Evolutionary conservation across 257 asterid genomes (phyloP).

Genomic region (Rubia yunnanensis): DNA sequence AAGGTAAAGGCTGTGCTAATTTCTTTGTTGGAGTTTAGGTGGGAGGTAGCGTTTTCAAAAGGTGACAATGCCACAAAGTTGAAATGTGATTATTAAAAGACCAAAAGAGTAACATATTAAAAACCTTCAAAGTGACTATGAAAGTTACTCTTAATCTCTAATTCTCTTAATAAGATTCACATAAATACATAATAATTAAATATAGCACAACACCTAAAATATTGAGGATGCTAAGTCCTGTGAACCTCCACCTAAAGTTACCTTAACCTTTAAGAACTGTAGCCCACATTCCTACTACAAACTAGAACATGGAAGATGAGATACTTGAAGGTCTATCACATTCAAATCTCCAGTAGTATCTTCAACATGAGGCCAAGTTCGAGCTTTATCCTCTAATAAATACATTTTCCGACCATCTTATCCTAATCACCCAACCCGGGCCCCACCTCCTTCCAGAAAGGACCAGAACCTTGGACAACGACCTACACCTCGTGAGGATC

Average conservation of each 20-base stretch:
- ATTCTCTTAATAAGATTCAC: too few relatives aligned
- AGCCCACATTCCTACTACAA: not conserved
- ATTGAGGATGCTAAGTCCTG: not conserved
- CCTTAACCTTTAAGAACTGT: not conserved
- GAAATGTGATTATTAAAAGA: too few relatives aligned
- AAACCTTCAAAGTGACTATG: too few relatives aligned
- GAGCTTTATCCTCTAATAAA: not conserved
- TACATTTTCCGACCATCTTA: not conserved
- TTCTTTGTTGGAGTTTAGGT: too few relatives aligned
- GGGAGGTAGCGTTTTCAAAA: too few relatives aligned
- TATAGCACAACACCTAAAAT: not conserved
- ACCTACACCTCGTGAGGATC: constrained; percentile 5
- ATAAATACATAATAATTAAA: too few relatives aligned
- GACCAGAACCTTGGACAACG: constrained; percentile 10
- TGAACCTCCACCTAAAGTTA: not conserved
- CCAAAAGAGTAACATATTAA: too few relatives aligned
- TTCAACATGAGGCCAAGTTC: not conserved
- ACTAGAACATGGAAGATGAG: not conserved
- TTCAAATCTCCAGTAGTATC: not conserved
- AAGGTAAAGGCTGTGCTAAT: too few relatives aligned
- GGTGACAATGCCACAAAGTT: too few relatives aligned
- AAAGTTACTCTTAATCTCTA: too few relatives aligned
- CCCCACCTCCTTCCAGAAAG: constrained; percentile 8
- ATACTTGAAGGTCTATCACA: too few relatives aligned
- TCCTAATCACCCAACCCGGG: not conserved